Percentiles rank a stretch among this genome's conserved stretches.
Evolutionary conservation across 1,139 yeast species (phyloP).

Genomic region (Yamadazyma friedrichii): DNA sequence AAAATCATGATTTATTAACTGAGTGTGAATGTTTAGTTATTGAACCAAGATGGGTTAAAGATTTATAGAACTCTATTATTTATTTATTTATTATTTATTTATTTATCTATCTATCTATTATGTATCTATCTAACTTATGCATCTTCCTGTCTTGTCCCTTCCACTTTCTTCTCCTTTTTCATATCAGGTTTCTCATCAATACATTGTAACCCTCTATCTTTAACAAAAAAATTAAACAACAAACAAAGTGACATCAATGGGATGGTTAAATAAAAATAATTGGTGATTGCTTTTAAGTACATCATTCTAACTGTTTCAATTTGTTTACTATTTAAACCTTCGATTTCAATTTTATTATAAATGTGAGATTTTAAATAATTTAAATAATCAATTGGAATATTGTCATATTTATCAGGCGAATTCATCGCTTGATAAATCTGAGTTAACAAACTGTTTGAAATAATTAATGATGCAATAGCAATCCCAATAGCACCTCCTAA

Average conservation of each 20-base stretch:
- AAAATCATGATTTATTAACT: conserved; percentile 27
- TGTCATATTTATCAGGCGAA: conserved; percentile 7
- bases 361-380: conserved; percentile 27
- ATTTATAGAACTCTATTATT: conserved; percentile 20
- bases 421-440: conserved; percentile 12
- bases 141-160: no score
- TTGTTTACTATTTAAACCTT: conserved; percentile 24
- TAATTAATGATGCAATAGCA: conserved; percentile 25
- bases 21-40: conserved; percentile 45
- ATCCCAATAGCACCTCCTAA: conserved; percentile 52
- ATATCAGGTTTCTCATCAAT: conserved; percentile 28
- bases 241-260: conserved; percentile 45
- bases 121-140: conserved; percentile 6
- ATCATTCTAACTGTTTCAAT: conserved; percentile 24
- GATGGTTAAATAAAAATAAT: conserved; percentile 39
- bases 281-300: conserved; percentile 36
- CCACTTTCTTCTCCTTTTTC: no score
- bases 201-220: conserved; percentile 43
- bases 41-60: conserved; percentile 48
- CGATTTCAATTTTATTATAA: conserved; percentile 29
- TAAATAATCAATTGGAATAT: conserved; percentile 19
- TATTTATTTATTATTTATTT: conserved; percentile 4
- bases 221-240: conserved; percentile 31
- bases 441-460: conserved; percentile 17
- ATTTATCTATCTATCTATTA: conserved; percentile 9